These are phyloP conservation scores for Liquidambar formosana DNA, from an alignment of 164 flowering plant genomes.

Conservation along the genomic window DNA sequence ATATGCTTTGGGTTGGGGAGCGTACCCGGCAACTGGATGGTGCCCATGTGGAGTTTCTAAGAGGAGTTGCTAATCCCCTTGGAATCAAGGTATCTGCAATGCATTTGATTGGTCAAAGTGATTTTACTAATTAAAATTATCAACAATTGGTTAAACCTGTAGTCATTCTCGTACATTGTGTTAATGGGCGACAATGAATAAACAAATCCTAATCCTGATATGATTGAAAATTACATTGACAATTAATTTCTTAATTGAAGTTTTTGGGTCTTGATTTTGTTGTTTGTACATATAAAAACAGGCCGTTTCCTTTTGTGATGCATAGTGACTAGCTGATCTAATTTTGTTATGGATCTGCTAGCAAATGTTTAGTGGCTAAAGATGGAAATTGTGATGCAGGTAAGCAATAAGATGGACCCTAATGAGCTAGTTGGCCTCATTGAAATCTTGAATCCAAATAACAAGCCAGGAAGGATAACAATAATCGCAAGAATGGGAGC, in stretches of 20 bases:
- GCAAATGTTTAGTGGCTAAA: background rate
- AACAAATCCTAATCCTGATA: background rate
- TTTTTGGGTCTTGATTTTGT: background rate
- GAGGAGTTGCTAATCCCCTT: slow-evolving; percentile 52
- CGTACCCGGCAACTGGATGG: slow-evolving; percentile 53
- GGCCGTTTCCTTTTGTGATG: background rate
- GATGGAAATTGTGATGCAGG: slow-evolving; percentile 29
- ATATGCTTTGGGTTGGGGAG: slow-evolving; percentile 55
- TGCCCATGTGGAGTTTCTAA: slow-evolving; percentile 48
- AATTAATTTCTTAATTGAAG: background rate
- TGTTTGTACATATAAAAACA: background rate
- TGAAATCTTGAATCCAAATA: slow-evolving; percentile 44
- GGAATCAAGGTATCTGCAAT: slow-evolving; percentile 41
- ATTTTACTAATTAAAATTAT: background rate
- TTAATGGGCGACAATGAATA: background rate
- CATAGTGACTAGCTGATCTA: background rate
- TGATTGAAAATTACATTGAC: background rate
- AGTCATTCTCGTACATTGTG: background rate
- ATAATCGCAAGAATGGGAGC: slow-evolving; percentile 54
- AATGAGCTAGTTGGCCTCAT: slow-evolving; percentile 42
- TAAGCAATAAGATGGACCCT: slow-evolving; percentile 59
- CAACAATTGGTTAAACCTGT: background rate
- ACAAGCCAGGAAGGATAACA: slow-evolving; percentile 54
- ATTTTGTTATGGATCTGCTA: background rate
- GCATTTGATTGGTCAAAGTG: background rate